Evolutionary conservation across 2,329 filamentous ascomycete species (phyloP).

Genomic region (Bipolaris gigantea): DNA sequence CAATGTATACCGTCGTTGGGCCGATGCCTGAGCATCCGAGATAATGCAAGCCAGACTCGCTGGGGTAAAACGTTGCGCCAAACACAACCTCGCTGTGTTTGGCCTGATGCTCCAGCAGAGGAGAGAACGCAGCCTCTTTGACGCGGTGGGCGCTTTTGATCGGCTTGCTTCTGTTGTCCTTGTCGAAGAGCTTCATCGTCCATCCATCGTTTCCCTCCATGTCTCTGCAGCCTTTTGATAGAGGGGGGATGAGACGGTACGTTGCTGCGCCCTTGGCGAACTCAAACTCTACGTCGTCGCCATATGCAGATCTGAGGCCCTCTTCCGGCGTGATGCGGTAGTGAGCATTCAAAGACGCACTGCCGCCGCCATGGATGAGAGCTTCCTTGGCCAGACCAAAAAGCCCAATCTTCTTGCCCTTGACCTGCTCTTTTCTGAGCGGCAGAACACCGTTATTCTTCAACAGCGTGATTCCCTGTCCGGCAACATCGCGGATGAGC

Average conservation of each 20-base stretch:
- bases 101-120: conserved; percentile 27
- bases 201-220: conserved; percentile 35
- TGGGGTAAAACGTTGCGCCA: conserved; percentile 28
- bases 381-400: conserved; percentile 66
- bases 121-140: conserved; percentile 32
- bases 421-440: conserved; percentile 59
- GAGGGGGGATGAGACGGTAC: conserved; percentile 39
- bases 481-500: conserved; percentile 65
- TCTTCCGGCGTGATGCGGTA: conserved; percentile 34
- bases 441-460: conserved; percentile 72
- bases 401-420: conserved; percentile 64
- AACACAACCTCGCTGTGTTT: conserved; percentile 31
- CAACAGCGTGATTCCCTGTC: conserved; percentile 70
- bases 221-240: conserved; percentile 32
- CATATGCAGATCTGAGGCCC: conserved; percentile 31
- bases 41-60: conserved; percentile 35
- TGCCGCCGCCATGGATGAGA: conserved; percentile 41
- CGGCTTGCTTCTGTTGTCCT: conserved; percentile 26
- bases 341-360: conserved; percentile 32
- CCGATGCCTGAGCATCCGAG: conserved; percentile 41
- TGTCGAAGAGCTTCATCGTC: conserved; percentile 35
- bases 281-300: conserved; percentile 35
- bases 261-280: conserved; percentile 41
- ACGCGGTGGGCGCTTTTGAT: conserved; percentile 25
- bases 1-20: conserved; percentile 34